These are phyloP conservation scores for Ogataea methanolica DNA, from an alignment of 805 yeast genomes.

Conservation along the genomic window DNA sequence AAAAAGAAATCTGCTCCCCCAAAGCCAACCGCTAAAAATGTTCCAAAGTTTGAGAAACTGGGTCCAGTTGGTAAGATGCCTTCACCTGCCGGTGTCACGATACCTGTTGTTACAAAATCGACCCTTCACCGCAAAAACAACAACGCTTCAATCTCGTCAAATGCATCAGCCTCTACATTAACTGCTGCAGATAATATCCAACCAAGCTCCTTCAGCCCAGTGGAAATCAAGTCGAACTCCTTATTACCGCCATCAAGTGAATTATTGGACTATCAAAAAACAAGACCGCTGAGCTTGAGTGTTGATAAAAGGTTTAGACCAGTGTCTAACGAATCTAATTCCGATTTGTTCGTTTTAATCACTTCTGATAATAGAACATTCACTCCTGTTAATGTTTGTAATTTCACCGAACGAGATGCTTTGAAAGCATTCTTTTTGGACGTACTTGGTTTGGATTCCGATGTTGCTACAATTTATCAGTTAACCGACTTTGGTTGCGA, in stretches of 20 bases:
- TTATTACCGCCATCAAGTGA: neutral
- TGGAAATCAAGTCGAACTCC: neutral
- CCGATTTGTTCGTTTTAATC: conserved; percentile 42
- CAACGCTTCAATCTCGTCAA: conserved; percentile 4
- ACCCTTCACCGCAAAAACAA: conserved; percentile 16
- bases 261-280: neutral
- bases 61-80: conserved; percentile 33
- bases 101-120: conserved; percentile 28
- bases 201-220: neutral
- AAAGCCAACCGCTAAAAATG: conserved; percentile 7
- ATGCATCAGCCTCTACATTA: conserved; percentile 2
- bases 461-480: conserved; percentile 35
- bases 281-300: conserved; percentile 1
- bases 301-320: conserved; percentile 37
- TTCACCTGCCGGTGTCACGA: conserved; percentile 30
- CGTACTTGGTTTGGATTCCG: conserved; percentile 27
- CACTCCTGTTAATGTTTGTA: conserved; percentile 41
- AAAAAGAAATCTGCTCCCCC: conserved; percentile 5
- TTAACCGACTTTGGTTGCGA: conserved; percentile 65
- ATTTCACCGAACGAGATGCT: conserved; percentile 25
- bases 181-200: neutral
- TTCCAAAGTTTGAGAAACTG: conserved; percentile 26
- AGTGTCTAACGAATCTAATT: conserved; percentile 26
- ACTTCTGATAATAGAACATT: conserved; percentile 62
- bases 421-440: conserved; percentile 38